Base-by-base conservation (phyloP, 2,329 filamentous ascomycete genomes). In the Pyrenophora seminiperda region DNA sequence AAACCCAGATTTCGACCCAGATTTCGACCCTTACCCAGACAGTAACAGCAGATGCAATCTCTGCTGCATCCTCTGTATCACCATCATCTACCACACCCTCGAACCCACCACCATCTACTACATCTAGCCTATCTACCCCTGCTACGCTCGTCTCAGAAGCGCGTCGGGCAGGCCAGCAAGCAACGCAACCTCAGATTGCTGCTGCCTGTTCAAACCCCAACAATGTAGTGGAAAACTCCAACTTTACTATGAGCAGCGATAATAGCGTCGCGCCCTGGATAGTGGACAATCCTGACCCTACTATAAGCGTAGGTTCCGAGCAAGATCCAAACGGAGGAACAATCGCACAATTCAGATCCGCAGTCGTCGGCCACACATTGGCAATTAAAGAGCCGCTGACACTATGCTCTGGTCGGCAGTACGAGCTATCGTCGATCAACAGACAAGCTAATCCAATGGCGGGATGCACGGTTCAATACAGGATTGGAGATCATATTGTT, bases 141-240 rank as follows among this genome's bases (percentile, higher is more conserved):
- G 4, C 24, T 10, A 27, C 29, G 29, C 30, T 47, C 7, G 30
- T 19, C 1, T 20, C 45, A 18, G 37, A 19, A 33, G n/a, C 49
- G 15, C 31, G 46, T 15, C n/a, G 41, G 43, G 2, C 58, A 13
- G 61, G 58, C 24, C 47, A 53, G 19, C 54, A 53, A 3, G 66
- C 70, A 7, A 62, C 65, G 10, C 54, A 47, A 7, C 53, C 52
- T 0, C 66, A 70, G 38, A 66, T 70, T 41, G 47, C 52, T 17
- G 58, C 60, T 27, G 63, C 66, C 5, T 72, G 66, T 53, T 54
- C 52, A 9, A 47, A 62, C 32, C 41, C 32, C 4, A 42, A 19
- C 7, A 70, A 68, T 52, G 51, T 67, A 36, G 45, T 71, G 6
- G 59, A 59, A 29, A 70, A 71, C 41, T 52, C 66, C 4, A 53